Evolutionary conservation across 179 eudicot genomes (phyloP).

Genomic region (Silene noctiflora): DNA sequence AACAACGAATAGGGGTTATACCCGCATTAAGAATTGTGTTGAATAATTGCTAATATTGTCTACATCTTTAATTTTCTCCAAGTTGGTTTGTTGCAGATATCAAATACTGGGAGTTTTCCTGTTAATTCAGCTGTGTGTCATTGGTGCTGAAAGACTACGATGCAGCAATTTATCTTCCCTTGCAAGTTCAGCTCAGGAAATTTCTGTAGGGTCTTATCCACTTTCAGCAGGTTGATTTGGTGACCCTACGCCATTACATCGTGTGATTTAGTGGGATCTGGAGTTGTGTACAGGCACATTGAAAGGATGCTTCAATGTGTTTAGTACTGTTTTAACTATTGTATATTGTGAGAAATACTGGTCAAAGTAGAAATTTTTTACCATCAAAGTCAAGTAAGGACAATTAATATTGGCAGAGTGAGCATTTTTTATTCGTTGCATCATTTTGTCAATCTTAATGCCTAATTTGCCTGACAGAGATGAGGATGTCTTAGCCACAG

Average conservation of each 20-base stretch:
- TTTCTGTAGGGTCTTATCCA: constrained; percentile 59
- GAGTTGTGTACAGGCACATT: neutral
- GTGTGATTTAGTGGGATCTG: neutral
- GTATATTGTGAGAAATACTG: no score
- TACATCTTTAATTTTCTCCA: constrained; percentile 11
- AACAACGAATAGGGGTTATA: neutral
- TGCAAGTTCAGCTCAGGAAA: constrained; percentile 56
- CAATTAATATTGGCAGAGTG: neutral
- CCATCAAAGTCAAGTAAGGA: neutral
- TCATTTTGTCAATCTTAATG: neutral
- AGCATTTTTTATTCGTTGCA: neutral
- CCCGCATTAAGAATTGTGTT: neutral
- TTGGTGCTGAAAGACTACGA: constrained; percentile 83
- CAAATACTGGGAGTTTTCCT: constrained; percentile 95
- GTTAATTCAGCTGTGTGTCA: constrained; percentile 78
- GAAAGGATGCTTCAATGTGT: constrained; percentile 6
- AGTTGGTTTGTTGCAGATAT: constrained; percentile 60
- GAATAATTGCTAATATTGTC: neutral
- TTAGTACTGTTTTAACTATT: neutral
- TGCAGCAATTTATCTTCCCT: constrained; percentile 73
- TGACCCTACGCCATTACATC: neutral
- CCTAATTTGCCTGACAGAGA: neutral
- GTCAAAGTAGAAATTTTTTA: neutral
- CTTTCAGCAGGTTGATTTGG: constrained; percentile 53
- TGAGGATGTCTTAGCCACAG: neutral